These are phyloP conservation scores for Carex arenaria DNA, from an alignment of 202 grass and related monocot species.

Conservation along the genomic window DNA sequence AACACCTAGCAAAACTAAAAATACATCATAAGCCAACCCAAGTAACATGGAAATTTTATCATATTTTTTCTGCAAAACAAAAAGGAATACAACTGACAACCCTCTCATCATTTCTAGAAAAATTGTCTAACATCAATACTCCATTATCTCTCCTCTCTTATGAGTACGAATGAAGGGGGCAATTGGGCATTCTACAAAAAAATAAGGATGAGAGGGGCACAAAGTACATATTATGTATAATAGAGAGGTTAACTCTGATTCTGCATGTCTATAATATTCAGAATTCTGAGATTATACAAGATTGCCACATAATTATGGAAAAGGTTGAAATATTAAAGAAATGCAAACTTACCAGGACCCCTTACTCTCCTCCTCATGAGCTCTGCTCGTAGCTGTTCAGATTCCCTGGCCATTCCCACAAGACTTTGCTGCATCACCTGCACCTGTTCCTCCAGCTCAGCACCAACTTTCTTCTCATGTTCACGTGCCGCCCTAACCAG, in stretches of 20 bases:
- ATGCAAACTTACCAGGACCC: conserved; percentile 38
- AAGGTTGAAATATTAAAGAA: not conserved
- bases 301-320: not conserved
- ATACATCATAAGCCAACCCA: not conserved
- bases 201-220: not conserved
- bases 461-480: conserved; percentile 54
- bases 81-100: not conserved
- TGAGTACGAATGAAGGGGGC: not conserved
- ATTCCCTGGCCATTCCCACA: conserved; percentile 64
- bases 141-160: not conserved
- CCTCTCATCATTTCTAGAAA: not conserved
- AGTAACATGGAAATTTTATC: not conserved
- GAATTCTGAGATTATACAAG: not conserved
- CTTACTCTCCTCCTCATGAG: conserved; percentile 54
- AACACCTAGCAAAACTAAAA: not conserved
- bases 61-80: not conserved
- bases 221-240: not conserved
- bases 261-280: not conserved
- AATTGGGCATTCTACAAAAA: not conserved
- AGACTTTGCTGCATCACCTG: conserved; percentile 73
- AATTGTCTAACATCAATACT: not conserved
- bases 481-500: conserved; percentile 33
- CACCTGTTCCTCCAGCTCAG: conserved; percentile 49
- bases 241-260: not conserved
- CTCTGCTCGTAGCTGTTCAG: conserved; percentile 69